phyloP scores from a whole-genome alignment of 805 yeast genomes.

The Saccharomycodes ludwigii region DNA sequence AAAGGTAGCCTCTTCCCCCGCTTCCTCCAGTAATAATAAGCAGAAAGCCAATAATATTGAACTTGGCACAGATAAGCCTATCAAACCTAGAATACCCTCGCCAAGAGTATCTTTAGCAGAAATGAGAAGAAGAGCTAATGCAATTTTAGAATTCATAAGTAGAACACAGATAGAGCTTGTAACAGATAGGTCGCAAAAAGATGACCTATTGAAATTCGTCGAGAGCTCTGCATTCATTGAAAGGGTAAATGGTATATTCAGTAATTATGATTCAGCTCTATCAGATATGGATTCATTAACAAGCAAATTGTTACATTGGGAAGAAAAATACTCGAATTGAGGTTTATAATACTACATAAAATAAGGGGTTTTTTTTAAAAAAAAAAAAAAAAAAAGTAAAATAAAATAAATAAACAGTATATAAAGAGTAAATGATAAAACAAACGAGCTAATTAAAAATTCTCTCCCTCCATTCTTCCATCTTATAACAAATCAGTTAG shows the following conservation, averaged over 20 bases:
- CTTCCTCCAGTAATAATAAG: slow-evolving; percentile 12
- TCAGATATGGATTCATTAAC: too few species aligned
- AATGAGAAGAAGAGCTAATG: slow-evolving; percentile 77
- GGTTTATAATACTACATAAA: too few species aligned
- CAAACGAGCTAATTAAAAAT: too few species aligned
- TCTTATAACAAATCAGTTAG: background rate
- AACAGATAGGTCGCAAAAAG: slow-evolving; percentile 53
- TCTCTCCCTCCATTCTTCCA: background rate
- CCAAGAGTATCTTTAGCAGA: slow-evolving; percentile 65
- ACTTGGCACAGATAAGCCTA: slow-evolving; percentile 52
- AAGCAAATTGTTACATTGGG: slow-evolving; percentile 65
- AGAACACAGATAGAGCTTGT: slow-evolving; percentile 76
- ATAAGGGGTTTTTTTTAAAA: background rate
- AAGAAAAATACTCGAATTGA: slow-evolving; percentile 44
- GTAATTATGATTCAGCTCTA: too few species aligned
- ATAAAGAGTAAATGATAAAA: too few species aligned
- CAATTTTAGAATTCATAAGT: slow-evolving; percentile 83
- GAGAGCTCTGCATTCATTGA: slow-evolving; percentile 28
- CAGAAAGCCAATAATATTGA: slow-evolving; percentile 16
- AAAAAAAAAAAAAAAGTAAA: too few species aligned
- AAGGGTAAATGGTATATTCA: slow-evolving; percentile 31
- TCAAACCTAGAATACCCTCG: slow-evolving; percentile 75
- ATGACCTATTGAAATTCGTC: slow-evolving; percentile 34
- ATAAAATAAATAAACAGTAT: too few species aligned
- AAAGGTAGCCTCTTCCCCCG: slow-evolving; percentile 12